Conservation (phyloP, 306 rosid species). For the Corylus americana region DNA sequence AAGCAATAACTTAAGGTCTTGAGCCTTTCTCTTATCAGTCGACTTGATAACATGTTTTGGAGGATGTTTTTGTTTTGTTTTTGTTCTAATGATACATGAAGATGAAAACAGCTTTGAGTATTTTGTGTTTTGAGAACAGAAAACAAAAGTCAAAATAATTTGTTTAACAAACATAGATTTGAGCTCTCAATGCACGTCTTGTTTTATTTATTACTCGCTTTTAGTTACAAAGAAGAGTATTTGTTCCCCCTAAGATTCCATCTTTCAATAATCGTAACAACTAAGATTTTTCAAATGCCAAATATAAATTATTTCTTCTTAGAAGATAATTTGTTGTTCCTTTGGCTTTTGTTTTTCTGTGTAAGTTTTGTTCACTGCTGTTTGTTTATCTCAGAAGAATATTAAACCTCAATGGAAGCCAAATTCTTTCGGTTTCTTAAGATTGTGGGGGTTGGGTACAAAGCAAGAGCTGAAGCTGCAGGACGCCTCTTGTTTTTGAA, state of each 20-base stretch:
- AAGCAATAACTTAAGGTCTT: neutral
- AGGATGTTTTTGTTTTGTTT: too few species aligned
- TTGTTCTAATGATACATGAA: too few species aligned
- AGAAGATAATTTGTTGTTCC: neutral
- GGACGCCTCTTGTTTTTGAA: slow-evolving; percentile 74
- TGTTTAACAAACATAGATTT: too few species aligned
- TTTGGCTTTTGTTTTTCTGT: neutral
- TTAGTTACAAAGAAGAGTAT: neutral
- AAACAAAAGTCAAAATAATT: too few species aligned
- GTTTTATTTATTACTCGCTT: neutral
- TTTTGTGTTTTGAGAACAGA: too few species aligned
- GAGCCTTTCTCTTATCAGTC: neutral
- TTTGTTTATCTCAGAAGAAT: slow-evolving; percentile 3
- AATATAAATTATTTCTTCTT: neutral
- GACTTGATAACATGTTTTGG: neutral
- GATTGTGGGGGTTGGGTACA: slow-evolving; percentile 92
- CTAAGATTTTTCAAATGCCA: neutral
- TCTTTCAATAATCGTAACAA: neutral
- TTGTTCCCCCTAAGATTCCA: neutral
- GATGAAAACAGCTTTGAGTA: too few species aligned
- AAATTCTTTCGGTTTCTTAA: slow-evolving; percentile 72
- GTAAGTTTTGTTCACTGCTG: neutral
- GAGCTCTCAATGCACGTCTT: neutral
- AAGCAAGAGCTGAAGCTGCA: slow-evolving; percentile 82
- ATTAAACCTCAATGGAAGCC: slow-evolving; percentile 51